Evolutionary conservation across 768 basidiomycete genomes (phyloP), one percentile per base, ranked within the genome.

Genomic region (Xerocomellus dryophilus): DNA sequence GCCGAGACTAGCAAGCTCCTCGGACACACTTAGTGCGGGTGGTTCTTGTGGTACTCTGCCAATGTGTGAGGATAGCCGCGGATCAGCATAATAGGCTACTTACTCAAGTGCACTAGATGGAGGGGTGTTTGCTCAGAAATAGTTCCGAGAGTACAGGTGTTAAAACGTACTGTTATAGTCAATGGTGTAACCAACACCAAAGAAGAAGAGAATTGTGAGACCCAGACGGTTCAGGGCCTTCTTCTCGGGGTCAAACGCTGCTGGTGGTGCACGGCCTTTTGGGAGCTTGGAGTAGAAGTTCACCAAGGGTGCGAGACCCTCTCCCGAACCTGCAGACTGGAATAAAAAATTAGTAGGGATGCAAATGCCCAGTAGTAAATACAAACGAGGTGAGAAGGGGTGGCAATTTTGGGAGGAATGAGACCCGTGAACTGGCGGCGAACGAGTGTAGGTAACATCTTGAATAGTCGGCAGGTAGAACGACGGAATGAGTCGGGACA

Each of bases 201-300:
- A 66, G 64, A 93, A 75, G 50, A 77, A 78, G 71, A 93, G 89
- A 29, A 94, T 68, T 32, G 78, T 81, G 42, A 81, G 73, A 81
- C 74, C 61, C 73, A 80, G 48, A 84, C 81, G 57, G 34, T 52
- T 67, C 40, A 67, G 0, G 38, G 92, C 94, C 71, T 92, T 96
- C 74, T 84, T 83, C 58, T 92, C 94, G 65, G 96, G 76, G 20
- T 93, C 90, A 50, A 74, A 74, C 49, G 79, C 75, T 18, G 83
- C 75, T 36, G 78, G 68, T 17, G 90, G 77, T 34, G 84, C 81
- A 38, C 83, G 76, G 43, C 95, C 95, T 72, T 98, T 98, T 60
- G 94, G 96, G 46, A 98, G 83, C 74, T 93, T 95, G 56, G 90
- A 93, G 79, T 98, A 98, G 75, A 97, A 98, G 62, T 92, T 85